Base-by-base conservation (phyloP, 1,139 yeast genomes). In the Lodderomyces margitis region DNA sequence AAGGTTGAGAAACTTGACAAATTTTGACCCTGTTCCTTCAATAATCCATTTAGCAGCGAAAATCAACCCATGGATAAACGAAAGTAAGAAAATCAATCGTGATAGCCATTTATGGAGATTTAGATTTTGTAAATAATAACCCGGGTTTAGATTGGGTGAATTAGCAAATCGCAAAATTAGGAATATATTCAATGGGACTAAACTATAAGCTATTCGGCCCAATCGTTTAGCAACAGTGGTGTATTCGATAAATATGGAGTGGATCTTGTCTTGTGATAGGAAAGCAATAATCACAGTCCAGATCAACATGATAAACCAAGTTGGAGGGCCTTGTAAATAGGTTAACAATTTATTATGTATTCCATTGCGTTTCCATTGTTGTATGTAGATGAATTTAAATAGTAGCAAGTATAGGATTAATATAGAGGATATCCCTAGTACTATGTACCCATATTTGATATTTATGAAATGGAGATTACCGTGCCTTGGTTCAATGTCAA, bases 61-160 rank as follows among this genome's bases (percentile, higher is more conserved):
- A n/a, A 80, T 81, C 23, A 70, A 45, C 0, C 84, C 72, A 55
- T 89, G 98, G 9, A 77, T 37, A 0, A 72, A 37, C 0, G 79
- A 77, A 33, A 78, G 62, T 0, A 73, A 49, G 0, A 85, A 69
- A 4, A 84, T 75, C 2, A 83, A 46, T 48, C 97, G 66, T 1
- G 94, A 82, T 0, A 85, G 59, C 96, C 96, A 87, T 58, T 87
- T 87, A 61, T 89, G 97, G 11, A 86, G 55, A 10, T 68, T 68
- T 5, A 87, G 53, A 11, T 81, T 59, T 33, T 75, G 69, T 44
- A 86, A 60, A 52, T 87, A 87, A 10, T 79, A 75, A 15, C 70
- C 59, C 1, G 80, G 77, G 39, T 80, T 56, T 11, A 80, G 77
- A 1, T 80, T 70, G 9, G 47, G 38, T 9, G 52, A 32, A 39